These are phyloP conservation scores for Ceratorhiza oryzae-sativae DNA, from an alignment of 1,284 basidiomycete genomes.

Conservation along the genomic window DNA sequence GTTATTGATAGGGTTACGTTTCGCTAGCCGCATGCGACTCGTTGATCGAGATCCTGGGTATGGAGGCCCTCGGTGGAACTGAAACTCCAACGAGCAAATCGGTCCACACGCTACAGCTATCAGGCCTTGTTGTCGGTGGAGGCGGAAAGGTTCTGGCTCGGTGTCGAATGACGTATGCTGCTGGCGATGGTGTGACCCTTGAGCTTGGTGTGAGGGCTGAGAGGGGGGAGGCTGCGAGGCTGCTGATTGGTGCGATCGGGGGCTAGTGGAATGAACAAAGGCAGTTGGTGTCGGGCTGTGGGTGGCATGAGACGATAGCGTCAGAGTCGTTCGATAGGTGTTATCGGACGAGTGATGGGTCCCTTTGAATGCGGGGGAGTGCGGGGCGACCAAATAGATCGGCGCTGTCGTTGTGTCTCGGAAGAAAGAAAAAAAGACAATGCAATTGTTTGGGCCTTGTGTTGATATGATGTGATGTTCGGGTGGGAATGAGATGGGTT, in stretches of 20 bases:
- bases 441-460: conserved; percentile 9
- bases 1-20: conserved; percentile 40
- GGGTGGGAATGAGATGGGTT: conserved; percentile 12
- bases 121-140: conserved; percentile 87
- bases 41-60: conserved; percentile 91
- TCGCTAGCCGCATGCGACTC: conserved; percentile 86
- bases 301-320: not conserved
- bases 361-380: not conserved
- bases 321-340: not conserved
- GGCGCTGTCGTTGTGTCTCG: not conserved
- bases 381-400: conserved; percentile 18
- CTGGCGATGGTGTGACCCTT: conserved; percentile 92
- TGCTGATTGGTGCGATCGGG: conserved; percentile 91
- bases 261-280: conserved; percentile 27
- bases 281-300: not conserved
- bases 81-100: conserved; percentile 81
- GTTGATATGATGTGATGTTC: not conserved
- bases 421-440: not conserved
- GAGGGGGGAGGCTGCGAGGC: conserved; percentile 80
- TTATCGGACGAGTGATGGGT: not conserved
- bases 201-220: conserved; percentile 95
- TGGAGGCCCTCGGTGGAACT: conserved; percentile 94
- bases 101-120: conserved; percentile 93
- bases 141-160: conserved; percentile 93
- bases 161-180: conserved; percentile 93